A percentile compares a stretch with the other conserved stretches of the same genome.
These are phyloP conservation scores for Boletus patriciae DNA, from an alignment of 768 basidiomycete genomes.

Conservation along the genomic window DNA sequence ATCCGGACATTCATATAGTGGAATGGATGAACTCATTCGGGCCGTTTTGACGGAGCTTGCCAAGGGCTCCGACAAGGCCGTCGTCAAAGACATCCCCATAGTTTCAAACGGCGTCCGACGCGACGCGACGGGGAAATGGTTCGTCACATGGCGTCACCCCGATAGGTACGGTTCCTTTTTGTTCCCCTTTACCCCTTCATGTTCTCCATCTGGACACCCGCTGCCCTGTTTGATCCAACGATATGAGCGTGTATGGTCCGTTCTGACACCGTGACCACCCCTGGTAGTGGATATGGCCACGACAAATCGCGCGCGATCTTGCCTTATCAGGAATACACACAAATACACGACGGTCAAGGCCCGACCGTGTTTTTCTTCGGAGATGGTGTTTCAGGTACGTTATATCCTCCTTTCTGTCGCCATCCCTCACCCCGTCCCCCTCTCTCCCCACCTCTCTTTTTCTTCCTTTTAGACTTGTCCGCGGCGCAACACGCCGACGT, in stretches of 20 bases:
- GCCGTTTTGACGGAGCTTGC: conserved; percentile 79
- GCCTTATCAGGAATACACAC: conserved; percentile 64
- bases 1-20: conserved; percentile 46
- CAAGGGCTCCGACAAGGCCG: conserved; percentile 51
- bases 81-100: conserved; percentile 77
- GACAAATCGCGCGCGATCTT: conserved; percentile 96
- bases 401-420: background rate
- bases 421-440: background rate
- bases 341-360: conserved; percentile 17
- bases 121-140: conserved; percentile 62
- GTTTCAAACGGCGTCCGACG: conserved; percentile 89
- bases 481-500: conserved; percentile 91
- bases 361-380: conserved; percentile 96
- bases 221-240: background rate
- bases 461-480: conserved; percentile 66
- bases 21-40: conserved; percentile 92
- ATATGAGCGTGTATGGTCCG: background rate
- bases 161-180: conserved; percentile 54
- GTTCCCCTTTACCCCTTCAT: background rate
- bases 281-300: conserved; percentile 73
- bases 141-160: conserved; percentile 86
- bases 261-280: background rate
- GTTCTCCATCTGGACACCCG: background rate
- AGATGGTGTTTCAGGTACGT: conserved; percentile 88
- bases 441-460: background rate